These are phyloP conservation scores for Suillus luteus DNA, from an alignment of 768 basidiomycete species.

Conservation along the genomic window DNA sequence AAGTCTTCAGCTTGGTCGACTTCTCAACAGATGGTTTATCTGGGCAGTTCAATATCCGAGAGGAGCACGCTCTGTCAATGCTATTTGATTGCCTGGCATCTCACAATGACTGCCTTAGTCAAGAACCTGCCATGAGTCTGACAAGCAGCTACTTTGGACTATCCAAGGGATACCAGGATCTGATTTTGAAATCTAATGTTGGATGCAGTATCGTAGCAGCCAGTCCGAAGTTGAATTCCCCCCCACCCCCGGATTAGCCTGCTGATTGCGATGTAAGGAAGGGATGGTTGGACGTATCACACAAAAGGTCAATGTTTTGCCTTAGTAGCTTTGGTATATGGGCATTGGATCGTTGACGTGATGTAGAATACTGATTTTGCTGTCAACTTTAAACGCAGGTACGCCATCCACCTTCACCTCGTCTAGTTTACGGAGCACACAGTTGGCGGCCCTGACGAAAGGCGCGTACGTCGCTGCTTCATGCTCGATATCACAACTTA, in stretches of 20 bases:
- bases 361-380: background rate
- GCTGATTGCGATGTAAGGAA: too few relatives aligned
- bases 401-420: background rate
- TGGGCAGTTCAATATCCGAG: slow-evolving; percentile 82
- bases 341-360: background rate
- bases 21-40: too few relatives aligned
- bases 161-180: slow-evolving; percentile 74
- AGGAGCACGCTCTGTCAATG: slow-evolving; percentile 63
- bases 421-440: background rate
- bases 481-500: background rate
- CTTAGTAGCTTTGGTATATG: background rate
- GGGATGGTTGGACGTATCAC: slow-evolving; percentile 94
- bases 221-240: slow-evolving; percentile 69
- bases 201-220: slow-evolving; percentile 80
- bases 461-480: background rate
- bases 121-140: slow-evolving; percentile 64
- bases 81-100: slow-evolving; percentile 56
- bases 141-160: slow-evolving; percentile 97
- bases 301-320: slow-evolving; percentile 76
- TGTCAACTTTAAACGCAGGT: background rate
- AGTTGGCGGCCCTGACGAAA: slow-evolving; percentile 6
- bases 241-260: background rate
- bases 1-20: too few relatives aligned
- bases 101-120: slow-evolving; percentile 10
- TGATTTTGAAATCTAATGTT: slow-evolving; percentile 60